These are phyloP conservation scores for Phytopythium oedochilum DNA, from an alignment of 352 stramenopile species.

Conservation along the genomic window DNA sequence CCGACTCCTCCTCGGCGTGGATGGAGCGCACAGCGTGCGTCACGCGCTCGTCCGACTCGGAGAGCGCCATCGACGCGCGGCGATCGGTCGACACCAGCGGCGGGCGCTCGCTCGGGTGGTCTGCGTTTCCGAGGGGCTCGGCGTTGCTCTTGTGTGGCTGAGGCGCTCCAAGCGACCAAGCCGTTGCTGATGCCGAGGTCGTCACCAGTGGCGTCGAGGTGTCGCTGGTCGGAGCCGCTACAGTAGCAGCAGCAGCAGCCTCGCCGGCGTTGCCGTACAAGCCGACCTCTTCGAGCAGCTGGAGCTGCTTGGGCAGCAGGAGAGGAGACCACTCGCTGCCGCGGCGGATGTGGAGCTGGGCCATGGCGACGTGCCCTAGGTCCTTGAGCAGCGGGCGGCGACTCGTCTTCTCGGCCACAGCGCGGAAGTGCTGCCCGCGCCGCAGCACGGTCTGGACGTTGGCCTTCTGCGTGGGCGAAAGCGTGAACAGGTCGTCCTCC, in stretches of 20 bases:
- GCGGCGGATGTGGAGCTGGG: slow-evolving; percentile 49
- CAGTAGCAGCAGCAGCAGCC: background rate
- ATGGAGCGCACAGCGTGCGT: slow-evolving; percentile 1
- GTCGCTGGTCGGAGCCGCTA: no score
- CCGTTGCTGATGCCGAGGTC: no score
- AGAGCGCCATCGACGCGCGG: background rate
- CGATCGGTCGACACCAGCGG: background rate
- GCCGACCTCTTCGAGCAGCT: slow-evolving; percentile 36
- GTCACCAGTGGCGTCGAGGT: no score
- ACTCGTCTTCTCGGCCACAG: slow-evolving; percentile 53
- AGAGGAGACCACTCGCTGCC: slow-evolving; percentile 74
- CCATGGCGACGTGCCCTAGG: slow-evolving; percentile 58
- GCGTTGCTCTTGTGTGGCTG: no score
- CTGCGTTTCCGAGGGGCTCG: no score
- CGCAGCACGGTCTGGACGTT: slow-evolving; percentile 54
- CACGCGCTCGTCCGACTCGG: background rate
- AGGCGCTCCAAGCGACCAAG: no score
- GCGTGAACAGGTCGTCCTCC: slow-evolving; percentile 62
- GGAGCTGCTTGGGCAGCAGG: slow-evolving; percentile 53
- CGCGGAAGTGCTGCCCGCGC: slow-evolving; percentile 49
- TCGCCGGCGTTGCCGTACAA: background rate
- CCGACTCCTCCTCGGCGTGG: slow-evolving; percentile 1
- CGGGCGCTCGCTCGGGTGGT: no score
- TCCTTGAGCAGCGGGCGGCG: slow-evolving; percentile 45
- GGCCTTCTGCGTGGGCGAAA: slow-evolving; percentile 36